Base-by-base conservation (phyloP, 2,329 filamentous ascomycete genomes). In the Rhytidhysteron rufulum region DNA sequence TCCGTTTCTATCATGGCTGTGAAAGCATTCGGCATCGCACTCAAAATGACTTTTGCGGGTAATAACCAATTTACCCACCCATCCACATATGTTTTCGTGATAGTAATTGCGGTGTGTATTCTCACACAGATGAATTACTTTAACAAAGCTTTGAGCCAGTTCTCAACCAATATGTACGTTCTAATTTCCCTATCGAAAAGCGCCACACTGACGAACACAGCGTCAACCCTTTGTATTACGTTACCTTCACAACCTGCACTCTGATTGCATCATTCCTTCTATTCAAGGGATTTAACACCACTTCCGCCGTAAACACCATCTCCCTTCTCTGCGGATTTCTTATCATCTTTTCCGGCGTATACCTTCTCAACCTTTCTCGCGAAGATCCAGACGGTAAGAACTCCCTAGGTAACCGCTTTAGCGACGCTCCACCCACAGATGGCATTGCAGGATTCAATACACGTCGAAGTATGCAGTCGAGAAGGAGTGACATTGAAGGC, bases 71-170 rank as follows among this genome's bases (percentile, higher is more conserved):
- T 98, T 66, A 82, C 80, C 4, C 88, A 95, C 55, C 88, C 94
- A 2, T 95, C 89, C 36, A 98, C 94, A 44, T 98, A 98, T 57
- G 90, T 96, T 48, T 98, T 98, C 65, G 83, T 91, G 68, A 96
- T 98, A 51, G 80, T 97, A 50, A 93, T 90, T 0, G 76, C 78
- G 3, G 88, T 96, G 49, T 98, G 93, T 73, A 97, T 98, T 61
- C 67, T 98, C 52, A 96, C 90, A 7, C 93, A 98, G 74, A 97
- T 98, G 93, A 98, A 98, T 69, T 98, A 98, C 69, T 95, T 98
- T 70, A 98, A 98, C 76, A 98, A 98, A 69, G 93, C 93, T 6
- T 73, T 98, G 44, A 94, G 88, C 66, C 89, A 94, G 58, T 98
- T 97, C 69, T 91, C 88, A 21, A 96, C 93, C 22, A 95, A 94